Base-by-base conservation (phyloP, 805 yeast genomes). In the Candida qinlingensis region DNA sequence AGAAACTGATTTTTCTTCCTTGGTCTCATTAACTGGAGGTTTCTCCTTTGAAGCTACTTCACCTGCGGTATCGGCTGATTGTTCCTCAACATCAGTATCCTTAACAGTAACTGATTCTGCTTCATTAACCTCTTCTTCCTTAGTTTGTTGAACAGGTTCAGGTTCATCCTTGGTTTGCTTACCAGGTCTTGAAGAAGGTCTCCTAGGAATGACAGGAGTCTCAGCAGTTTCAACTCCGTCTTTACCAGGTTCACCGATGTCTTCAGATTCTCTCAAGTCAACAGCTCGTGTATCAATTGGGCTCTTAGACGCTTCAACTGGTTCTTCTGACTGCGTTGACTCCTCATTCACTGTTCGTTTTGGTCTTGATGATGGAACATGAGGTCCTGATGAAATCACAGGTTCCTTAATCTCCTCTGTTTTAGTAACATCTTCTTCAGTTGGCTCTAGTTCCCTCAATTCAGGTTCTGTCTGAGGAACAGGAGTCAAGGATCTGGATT, bases 381-480 rank as follows among this genome's bases (percentile, higher is more conserved):
- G 36, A 13, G 58, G 55, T 38, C 54, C 47, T 33, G 36, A 27
- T 9, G 56, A 56, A 29, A 48, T 34, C n/a, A 45, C 34, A 4
- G 57, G 54, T 42, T 39, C 39, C 10, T 33, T n/a, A 10, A 29
- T 4, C 26, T 34, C 33, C 28, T 38, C 25, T 12, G 30, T 31
- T 7, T 46, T 41, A 9, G 43, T 37, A 8, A 40, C 8, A 3
- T n/a, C 35, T 35, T 13, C 37, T 27, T 27, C 11, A 11, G n/a
- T 37, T 30, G 26, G 12, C 12, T 35, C 26, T 6, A 19, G 4
- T 10, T 30, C 35, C 19, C 13, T 19, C 4, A 8, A 28, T 33
- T 41, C 43, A 7, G 10, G 29, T 41, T 41, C 25, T 10, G 28
- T 3, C 19, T 19, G 19, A 19, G 19, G 19, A 19, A 19, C 19